Base-by-base conservation (phyloP, 306 rosid genomes). In the Prosopis cineraria region DNA sequence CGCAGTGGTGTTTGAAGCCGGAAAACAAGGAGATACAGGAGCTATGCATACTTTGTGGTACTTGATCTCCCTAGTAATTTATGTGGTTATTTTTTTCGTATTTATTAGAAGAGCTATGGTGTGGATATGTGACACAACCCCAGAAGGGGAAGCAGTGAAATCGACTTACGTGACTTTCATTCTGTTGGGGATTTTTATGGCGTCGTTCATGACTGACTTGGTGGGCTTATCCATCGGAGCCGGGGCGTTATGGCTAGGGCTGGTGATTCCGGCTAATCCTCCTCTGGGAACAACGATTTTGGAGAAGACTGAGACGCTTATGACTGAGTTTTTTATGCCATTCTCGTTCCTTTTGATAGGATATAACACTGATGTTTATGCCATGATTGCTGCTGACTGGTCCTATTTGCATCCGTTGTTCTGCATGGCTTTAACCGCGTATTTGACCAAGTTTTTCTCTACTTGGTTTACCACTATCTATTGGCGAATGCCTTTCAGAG, bases 211-310 rank as follows among this genome's bases (percentile, higher is more conserved):
- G 7, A 89, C 91, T 0, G 98, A 89, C 34, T 22, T 87, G 72
- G 62, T 77, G 6, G 98, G 98, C 3, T 22, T 92, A 0, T 88
- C 96, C 0, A 78, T 92, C 45, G 85, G 63, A 3, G 85, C 83
- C 72, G 98, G 98, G 9, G 75, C 96, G 0, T 55, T 92, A 9
- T 84, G 91, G 91, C n/a, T 94, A 62, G 98, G 97, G 13, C 12
- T 92, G 4, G 82, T 19, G 0, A 82, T 92, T 9, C 97, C 97
- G 0, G 93, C 90, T 55, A 96, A 97, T 10, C 98, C 97, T 16
- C 87, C 90, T 1, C 78, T 94, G 31, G 97, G 97, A 2, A 69
- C 90, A 6, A 72, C 88, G 0, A 24, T 94, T 0, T 87, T 87
- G 3, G 82, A 87, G 8, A 88, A 69, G 63, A 36, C 72, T 3